phyloP scores from a whole-genome alignment of 495 filamentous ascomycete genomes.

The Achaetomiella virescens region DNA sequence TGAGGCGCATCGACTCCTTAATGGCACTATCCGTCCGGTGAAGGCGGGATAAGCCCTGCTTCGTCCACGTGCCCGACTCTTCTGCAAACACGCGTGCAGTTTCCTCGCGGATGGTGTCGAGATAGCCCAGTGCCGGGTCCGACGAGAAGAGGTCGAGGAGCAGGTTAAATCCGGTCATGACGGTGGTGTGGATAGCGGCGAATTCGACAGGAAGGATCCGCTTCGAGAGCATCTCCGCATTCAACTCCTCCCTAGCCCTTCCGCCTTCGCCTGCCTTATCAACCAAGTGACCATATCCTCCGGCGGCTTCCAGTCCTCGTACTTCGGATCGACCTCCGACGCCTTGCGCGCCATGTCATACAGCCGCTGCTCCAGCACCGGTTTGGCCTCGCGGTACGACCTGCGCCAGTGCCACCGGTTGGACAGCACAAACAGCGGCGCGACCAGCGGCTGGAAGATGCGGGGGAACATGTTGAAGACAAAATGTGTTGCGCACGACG shows the following conservation, averaged over 20 bases:
- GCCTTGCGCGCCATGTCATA: constrained; percentile 22
- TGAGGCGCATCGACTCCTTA: constrained; percentile 32
- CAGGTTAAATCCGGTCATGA: constrained; percentile 36
- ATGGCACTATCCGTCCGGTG: constrained; percentile 32
- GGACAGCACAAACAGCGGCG: constrained; percentile 19
- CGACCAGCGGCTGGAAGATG: constrained; percentile 30
- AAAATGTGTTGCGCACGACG: constrained; percentile 29
- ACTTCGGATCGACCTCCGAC: constrained; percentile 18
- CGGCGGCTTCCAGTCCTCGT: constrained; percentile 21
- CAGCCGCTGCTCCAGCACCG: constrained; percentile 27
- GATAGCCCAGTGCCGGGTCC: constrained; percentile 21
- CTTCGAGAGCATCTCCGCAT: constrained; percentile 22
- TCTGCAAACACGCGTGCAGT: constrained; percentile 23
- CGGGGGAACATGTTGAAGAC: constrained; percentile 32
- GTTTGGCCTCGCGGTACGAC: constrained; percentile 17
- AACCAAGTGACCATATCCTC: constrained; percentile 35
- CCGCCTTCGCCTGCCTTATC: constrained; percentile 30
- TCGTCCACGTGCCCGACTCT: constrained; percentile 35
- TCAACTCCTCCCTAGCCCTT: constrained; percentile 21
- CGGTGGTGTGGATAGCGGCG: constrained; percentile 44
- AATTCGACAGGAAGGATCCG: constrained; percentile 40
- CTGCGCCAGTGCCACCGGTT: constrained; percentile 30
- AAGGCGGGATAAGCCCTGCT: constrained; percentile 28
- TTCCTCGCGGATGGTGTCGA: constrained; percentile 35
- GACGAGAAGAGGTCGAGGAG: constrained; percentile 40